Evolutionary conservation across 306 rosid species (phyloP).

Genomic region (Macrotyloma uniflorum): DNA sequence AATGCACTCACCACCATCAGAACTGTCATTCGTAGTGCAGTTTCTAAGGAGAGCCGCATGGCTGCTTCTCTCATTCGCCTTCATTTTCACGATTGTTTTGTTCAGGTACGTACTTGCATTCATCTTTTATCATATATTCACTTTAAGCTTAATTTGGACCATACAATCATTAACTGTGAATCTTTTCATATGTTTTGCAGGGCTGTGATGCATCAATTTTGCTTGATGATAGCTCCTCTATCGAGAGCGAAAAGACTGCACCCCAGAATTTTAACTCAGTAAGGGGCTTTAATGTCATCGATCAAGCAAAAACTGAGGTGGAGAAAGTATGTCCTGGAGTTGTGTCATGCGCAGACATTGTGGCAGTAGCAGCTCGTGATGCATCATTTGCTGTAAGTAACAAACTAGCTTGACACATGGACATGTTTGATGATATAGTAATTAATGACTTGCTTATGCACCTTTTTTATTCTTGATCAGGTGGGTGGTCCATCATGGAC

Average conservation of each 20-base stretch:
- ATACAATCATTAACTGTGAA: background rate
- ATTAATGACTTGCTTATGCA: background rate
- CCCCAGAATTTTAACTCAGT: constrained; percentile 35
- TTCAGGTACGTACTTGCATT: constrained; percentile 18
- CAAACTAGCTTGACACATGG: background rate
- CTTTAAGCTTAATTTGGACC: background rate
- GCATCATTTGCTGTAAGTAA: constrained; percentile 57
- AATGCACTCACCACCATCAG: constrained; percentile 56
- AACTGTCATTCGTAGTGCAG: constrained; percentile 36
- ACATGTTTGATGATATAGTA: background rate
- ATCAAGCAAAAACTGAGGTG: constrained; percentile 56
- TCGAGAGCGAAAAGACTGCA: constrained; percentile 53
- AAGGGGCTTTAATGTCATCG: constrained; percentile 57
- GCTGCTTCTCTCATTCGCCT: constrained; percentile 52
- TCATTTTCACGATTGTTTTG: constrained; percentile 51
- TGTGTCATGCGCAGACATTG: constrained; percentile 46
- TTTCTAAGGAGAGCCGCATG: constrained; percentile 51
- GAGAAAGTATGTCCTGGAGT: constrained; percentile 62
- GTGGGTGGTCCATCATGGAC: constrained; percentile 56
- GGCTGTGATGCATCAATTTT: constrained; percentile 71
- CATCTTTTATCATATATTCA: background rate
- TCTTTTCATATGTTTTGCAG: background rate
- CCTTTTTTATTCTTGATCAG: background rate
- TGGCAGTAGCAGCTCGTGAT: constrained; percentile 69
- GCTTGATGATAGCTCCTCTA: constrained; percentile 34